phyloP scores from a whole-genome alignment of 495 filamentous ascomycete species.

The Tuber calosporum region DNA sequence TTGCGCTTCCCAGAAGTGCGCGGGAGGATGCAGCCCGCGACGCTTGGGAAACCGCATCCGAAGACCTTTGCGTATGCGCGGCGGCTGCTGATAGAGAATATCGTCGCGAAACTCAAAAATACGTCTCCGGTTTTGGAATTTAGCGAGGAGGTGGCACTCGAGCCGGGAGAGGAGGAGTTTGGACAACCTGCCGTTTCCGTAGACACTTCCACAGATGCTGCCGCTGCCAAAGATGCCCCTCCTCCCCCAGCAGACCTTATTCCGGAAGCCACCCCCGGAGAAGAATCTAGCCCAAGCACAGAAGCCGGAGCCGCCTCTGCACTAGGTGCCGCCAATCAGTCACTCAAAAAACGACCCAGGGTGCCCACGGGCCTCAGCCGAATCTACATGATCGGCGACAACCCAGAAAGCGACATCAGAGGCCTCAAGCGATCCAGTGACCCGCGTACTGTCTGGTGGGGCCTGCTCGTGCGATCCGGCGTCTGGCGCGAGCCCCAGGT shows the following conservation, averaged over 20 bases:
- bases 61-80: conserved; percentile 81
- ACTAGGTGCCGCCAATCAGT: neutral
- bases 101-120: conserved; percentile 50
- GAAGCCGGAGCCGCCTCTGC: conserved; percentile 22
- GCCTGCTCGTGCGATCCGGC: conserved; percentile 75
- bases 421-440: conserved; percentile 70
- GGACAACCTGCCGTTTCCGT: neutral
- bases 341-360: neutral
- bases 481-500: conserved; percentile 61
- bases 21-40: conserved; percentile 45
- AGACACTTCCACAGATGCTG: neutral
- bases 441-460: conserved; percentile 64
- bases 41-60: conserved; percentile 77
- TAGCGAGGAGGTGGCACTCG: conserved; percentile 32
- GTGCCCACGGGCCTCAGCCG: conserved; percentile 32
- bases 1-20: conserved; percentile 60
- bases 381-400: conserved; percentile 98
- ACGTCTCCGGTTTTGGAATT: conserved; percentile 43
- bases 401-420: conserved; percentile 81
- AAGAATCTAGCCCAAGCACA: neutral
- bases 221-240: neutral
- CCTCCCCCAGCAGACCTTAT: neutral
- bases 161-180: neutral
- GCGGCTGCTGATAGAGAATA: conserved; percentile 49
- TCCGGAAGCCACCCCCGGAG: neutral